Evolutionary conservation across 768 basidiomycete species (phyloP), one percentile per base, ranked within the genome.

Genomic region (Hypholoma sublateritium): DNA sequence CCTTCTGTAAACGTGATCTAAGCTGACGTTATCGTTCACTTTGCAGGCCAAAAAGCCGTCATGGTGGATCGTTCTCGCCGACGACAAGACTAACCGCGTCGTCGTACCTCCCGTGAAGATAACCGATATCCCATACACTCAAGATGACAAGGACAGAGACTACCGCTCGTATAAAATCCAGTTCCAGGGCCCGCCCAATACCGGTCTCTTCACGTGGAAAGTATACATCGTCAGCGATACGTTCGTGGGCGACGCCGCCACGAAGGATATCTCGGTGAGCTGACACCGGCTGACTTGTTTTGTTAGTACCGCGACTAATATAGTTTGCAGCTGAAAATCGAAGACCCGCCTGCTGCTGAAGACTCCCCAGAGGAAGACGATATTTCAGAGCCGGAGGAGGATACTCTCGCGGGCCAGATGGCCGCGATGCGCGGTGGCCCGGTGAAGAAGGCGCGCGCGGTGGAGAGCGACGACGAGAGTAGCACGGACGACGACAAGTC

Each of bases 321-420:
- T 63, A 41, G 61, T 57, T 13, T 35, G 25, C 48, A 95, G 93
- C 85, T 97, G 59, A 88, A 89, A 68, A 88, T 97, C 34, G 91
- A 95, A 52, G 88, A 93, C 41, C 74, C 82, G 3, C 79, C 86
- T 9, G 77, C 77, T 1, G 74, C 75, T 0, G 86, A 86, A 5
- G 88, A 88, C 39, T 69, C 81, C 55, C 81, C 74, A 25, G 75
- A 75, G 19, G 95, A 96, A 35, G 95, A 98, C 66, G 95, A 97
- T 57, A 99, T 98, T 61, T 97, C 95, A 0, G 97, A 98, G 48
- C 97, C 97, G 0, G 97, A 98, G 28, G 97, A 98, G 71, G 97
- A 98, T 71, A 84, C 89, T 22, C 75, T 98, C 50, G 97, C 95
- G 4, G 97, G 97, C 7, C 97, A 99, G 77, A 96, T 98, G 93